phyloP scores from a whole-genome alignment of 106 monocot species.

The Dioscorea zingiberensis region DNA sequence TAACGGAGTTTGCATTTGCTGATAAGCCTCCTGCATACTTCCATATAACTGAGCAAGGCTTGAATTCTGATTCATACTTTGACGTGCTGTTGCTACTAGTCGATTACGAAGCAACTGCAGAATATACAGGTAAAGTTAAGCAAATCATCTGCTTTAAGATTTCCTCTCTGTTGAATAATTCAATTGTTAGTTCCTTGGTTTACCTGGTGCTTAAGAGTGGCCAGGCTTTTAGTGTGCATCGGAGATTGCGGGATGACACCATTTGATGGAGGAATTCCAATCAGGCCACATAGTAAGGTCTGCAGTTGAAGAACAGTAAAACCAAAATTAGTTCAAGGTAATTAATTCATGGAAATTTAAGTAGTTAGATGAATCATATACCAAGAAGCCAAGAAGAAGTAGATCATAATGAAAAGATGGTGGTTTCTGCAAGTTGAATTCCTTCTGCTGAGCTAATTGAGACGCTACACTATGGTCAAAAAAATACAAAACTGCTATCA shows the following conservation, averaged over 20 bases:
- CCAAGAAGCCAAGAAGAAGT: slow-evolving; percentile 59
- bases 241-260: slow-evolving; percentile 90
- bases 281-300: slow-evolving; percentile 75
- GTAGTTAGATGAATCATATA: slow-evolving; percentile 5
- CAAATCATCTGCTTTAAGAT: background rate
- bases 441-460: slow-evolving; percentile 80
- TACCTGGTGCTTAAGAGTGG: slow-evolving; percentile 88
- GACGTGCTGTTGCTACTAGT: slow-evolving; percentile 49
- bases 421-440: slow-evolving; percentile 82
- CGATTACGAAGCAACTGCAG: slow-evolving; percentile 60
- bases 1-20: slow-evolving; percentile 80
- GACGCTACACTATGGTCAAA: slow-evolving; percentile 91
- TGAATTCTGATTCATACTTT: slow-evolving; percentile 64
- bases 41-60: slow-evolving; percentile 74
- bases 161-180: background rate
- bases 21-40: slow-evolving; percentile 73
- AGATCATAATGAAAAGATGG: slow-evolving; percentile 86
- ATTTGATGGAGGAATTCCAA: slow-evolving; percentile 84
- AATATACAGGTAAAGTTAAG: background rate
- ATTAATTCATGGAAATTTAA: background rate
- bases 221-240: slow-evolving; percentile 84
- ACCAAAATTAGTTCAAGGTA: background rate
- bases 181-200: slow-evolving; percentile 2
- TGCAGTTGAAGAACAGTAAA: slow-evolving; percentile 10
- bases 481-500: slow-evolving; percentile 82